Base-by-base conservation (phyloP, 108 stramenopile species). In the Discostella stelligeroides region DNA sequence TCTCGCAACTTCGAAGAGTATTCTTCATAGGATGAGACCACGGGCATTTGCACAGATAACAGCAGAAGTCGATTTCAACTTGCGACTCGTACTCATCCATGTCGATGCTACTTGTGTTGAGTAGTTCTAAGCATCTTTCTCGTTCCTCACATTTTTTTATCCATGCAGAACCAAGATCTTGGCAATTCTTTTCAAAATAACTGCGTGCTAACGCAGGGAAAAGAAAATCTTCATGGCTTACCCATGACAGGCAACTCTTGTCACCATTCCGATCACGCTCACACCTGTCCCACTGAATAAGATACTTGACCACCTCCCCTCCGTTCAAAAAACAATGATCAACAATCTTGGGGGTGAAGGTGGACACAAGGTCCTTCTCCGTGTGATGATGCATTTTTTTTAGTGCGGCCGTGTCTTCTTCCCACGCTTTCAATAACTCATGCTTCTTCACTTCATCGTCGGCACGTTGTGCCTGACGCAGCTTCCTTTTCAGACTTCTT, bases 51-150 rank as follows among this genome's bases (percentile, higher is more conserved):
- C 73, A 75, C 14, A 67, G 7, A 23, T 60, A 75, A 60, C 73
- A 75, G 46, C 73, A 75, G 50, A 75, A 75, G 38, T 75, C 73
- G 1, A 72, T 56, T 43, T 72, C 71, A 0, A 20, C 25, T 11
- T 61, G 38, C 5, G 28, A 46, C 4, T 57, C 42, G 25, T 12
- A 37, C 20, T 53, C 41, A 24, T 63, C 70, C 1, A 50, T 45
- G 27, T 61, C 66, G 34, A 39, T 39, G 45, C 25, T 29, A 14
- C 61, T 18, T n/a, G 29, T 38, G n/a, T 56, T 29, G 28, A 72
- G 48, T 2, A 20, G 9, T 7, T 51, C 21, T 21, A 59, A 50
- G 8, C 38, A 38, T 11, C 10, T 2, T 17, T 41, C 60, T 24
- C 39, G 57, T 29, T 71, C 60, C 24, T 21, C 41, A 41, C 49